Conservation (phyloP, 306 rosid species). For the Prinsepia uniflora region DNA sequence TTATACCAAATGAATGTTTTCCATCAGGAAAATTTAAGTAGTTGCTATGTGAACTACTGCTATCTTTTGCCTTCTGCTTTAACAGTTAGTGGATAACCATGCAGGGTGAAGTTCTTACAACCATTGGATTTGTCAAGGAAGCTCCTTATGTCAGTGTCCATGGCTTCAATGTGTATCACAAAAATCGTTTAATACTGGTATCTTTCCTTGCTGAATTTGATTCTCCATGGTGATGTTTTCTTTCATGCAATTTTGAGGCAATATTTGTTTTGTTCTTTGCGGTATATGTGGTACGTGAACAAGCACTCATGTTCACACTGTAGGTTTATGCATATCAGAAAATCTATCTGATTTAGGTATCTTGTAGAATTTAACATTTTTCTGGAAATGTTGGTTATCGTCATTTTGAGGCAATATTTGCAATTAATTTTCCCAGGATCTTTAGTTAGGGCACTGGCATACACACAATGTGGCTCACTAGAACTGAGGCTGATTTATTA, state of each 20-base stretch:
- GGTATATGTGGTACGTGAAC: too few species aligned
- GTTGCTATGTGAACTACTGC: not conserved
- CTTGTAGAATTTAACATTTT: not conserved
- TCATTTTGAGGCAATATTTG: not conserved
- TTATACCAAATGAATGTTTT: too few species aligned
- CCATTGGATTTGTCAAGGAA: constrained; percentile 90
- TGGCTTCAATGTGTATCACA: constrained; percentile 91
- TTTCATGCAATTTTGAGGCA: not conserved
- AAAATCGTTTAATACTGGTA: constrained; percentile 81
- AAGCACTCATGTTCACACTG: too few species aligned
- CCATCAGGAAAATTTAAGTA: too few species aligned
- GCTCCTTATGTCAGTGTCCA: constrained; percentile 70
- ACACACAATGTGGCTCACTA: not conserved
- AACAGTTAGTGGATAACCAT: constrained; percentile 23
- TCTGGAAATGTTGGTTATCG: not conserved
- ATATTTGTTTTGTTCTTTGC: not conserved
- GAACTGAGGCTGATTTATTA: too few species aligned
- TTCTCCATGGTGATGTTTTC: not conserved
- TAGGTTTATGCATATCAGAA: not conserved
- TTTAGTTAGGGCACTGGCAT: not conserved
- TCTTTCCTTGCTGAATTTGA: constrained; percentile 5
- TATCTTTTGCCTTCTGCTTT: not conserved
- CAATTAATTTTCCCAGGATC: not conserved
- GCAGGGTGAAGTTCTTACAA: constrained; percentile 59
- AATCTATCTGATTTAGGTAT: not conserved